Percentiles rank a stretch among this genome's conserved stretches.
Evolutionary conservation across 345 rosid genomes (phyloP).

Genomic region (Eucalyptus viminalis): DNA sequence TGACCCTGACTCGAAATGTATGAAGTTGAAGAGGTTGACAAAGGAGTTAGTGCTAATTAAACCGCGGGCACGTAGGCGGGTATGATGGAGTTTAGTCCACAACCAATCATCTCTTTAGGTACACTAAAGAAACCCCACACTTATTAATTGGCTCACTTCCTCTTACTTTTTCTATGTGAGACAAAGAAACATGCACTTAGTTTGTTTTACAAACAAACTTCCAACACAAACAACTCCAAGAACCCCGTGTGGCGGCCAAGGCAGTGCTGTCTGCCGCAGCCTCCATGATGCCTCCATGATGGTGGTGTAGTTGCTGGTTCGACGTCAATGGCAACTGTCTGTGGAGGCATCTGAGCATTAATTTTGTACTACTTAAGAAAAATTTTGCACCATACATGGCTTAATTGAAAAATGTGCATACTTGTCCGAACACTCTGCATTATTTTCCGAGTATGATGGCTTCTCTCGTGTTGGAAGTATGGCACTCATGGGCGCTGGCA

Average conservation of each 20-base stretch:
- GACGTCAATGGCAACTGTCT: conserved; percentile 93
- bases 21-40: too few relatives aligned
- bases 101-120: too few relatives aligned
- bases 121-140: too few relatives aligned
- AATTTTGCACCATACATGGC: neutral
- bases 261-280: conserved; percentile 31
- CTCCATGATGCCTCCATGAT: conserved; percentile 65
- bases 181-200: too few relatives aligned
- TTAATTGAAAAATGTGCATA: neutral
- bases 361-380: neutral
- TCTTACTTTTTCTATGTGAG: too few relatives aligned
- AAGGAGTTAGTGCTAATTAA: too few relatives aligned
- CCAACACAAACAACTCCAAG: neutral
- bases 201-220: too few relatives aligned
- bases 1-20: too few relatives aligned
- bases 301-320: conserved; percentile 61
- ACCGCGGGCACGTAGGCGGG: rapidly evolving
- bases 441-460: neutral
- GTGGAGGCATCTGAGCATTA: conserved; percentile 48
- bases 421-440: neutral
- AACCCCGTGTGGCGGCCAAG: conserved; percentile 14
- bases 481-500: conserved; percentile 97
- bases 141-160: too few relatives aligned
- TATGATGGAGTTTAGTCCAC: too few relatives aligned
- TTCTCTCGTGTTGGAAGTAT: conserved; percentile 59